Evolutionary conservation across 1,284 basidiomycete species (phyloP), one percentile per base, ranked within the genome.

Genomic region (Leucoagaricus sp.): DNA sequence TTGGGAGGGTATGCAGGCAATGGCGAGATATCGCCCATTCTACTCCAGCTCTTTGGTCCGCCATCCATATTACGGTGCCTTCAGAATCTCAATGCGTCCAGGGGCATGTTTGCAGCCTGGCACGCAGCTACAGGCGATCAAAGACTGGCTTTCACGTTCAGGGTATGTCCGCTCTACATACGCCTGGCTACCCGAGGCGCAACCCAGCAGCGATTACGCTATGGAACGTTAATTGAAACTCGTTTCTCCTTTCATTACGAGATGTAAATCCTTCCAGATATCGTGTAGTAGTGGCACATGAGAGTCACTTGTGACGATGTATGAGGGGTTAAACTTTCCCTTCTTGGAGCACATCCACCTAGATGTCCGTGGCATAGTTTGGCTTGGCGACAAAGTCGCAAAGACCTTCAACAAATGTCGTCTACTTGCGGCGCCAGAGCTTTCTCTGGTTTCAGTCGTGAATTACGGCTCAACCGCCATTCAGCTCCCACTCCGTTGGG

Each of bases 1-100:
- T n/a, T n/a, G n/a, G n/a, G n/a, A n/a, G n/a, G n/a, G 61, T 69
- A 23, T 69, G 67, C 58, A 64, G 66, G 53, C 58, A 64, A 46
- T 69, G 68, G 68, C 58, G 67, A 19, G 57, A 61, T 21, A 61
- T 67, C 34, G 61, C 63, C 2, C 49, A 66, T 23, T 58, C 52
- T 23, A 69, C 66, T 1, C 66, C 66, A 1, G 62, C 61, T 54
- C 50, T 69, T 17, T 69, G 67, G 68, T 49, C 65, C 19, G 60
- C 60, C 17, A 58, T 69, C 12, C 68, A 69, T 42, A 65, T 69
- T 49, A 64, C 65, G 2, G 64, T 66, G 4, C 68, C 67, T 23
- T 63, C 63, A 33, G 60, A 62, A 50, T 64, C 60, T 33, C 62
- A 61, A 5, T 50, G 59, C 26, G 36, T 56, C 21, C 4, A 4